Conservation (phyloP, 495 filamentous ascomycete genomes). For the Neurospora sublineolata region DNA sequence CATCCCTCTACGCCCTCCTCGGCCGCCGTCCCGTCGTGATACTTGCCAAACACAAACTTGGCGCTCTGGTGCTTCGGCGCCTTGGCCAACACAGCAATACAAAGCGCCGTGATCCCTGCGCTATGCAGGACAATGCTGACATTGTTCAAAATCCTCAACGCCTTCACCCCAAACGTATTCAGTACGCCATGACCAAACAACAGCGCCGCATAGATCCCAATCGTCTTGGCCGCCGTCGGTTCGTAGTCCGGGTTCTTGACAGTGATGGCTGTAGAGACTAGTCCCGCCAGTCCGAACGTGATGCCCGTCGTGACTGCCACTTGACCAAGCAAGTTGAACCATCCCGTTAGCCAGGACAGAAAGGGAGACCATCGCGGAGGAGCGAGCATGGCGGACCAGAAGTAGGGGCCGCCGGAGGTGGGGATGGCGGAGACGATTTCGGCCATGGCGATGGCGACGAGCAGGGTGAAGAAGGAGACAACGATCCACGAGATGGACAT, state of each 20-base stretch:
- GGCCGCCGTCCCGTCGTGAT: conserved; percentile 42
- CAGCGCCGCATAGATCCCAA: conserved; percentile 53
- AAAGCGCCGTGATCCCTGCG: conserved; percentile 43
- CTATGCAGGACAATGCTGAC: conserved; percentile 50
- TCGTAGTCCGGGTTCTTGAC: conserved; percentile 40
- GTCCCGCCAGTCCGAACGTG: conserved; percentile 49
- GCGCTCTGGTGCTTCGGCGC: conserved; percentile 50
- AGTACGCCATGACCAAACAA: conserved; percentile 43
- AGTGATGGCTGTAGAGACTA: conserved; percentile 48
- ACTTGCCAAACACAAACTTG: conserved; percentile 46
- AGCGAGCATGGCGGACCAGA: conserved; percentile 54
- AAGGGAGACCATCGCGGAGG: conserved; percentile 45
- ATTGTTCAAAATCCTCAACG: conserved; percentile 50
- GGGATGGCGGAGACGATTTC: conserved; percentile 58
- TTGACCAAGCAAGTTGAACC: conserved; percentile 50
- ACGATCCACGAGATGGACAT: conserved; percentile 33
- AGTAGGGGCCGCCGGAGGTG: conserved; percentile 53
- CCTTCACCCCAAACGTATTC: conserved; percentile 49
- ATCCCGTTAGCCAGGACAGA: conserved; percentile 53
- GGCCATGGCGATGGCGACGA: conserved; percentile 48
- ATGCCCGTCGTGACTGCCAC: conserved; percentile 58
- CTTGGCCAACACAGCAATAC: conserved; percentile 49
- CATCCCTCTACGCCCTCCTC: conserved; percentile 40
- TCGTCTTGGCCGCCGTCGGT: conserved; percentile 39
- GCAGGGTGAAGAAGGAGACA: conserved; percentile 23